Evolutionary conservation across 2,329 filamentous ascomycete genomes (phyloP), one percentile per base, ranked within the genome.

Genomic region (Curvularia sp.): DNA sequence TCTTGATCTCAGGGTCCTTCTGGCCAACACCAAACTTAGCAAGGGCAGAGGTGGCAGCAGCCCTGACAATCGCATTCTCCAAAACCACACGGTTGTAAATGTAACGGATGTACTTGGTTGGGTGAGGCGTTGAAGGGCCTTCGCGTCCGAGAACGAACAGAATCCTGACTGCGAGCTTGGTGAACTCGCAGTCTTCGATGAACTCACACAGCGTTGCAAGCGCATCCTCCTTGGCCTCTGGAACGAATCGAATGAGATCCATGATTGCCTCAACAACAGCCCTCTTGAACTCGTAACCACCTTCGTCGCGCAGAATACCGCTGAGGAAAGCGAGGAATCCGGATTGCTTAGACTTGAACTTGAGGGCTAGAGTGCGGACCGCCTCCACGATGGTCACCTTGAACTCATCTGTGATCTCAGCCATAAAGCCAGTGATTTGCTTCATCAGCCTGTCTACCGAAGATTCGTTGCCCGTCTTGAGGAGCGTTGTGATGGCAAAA

Each of bases 351-450:
- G 87, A 93, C 33, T 95, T 95, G 82, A 99, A 99, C 81, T 99
- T 99, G 69, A 99, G 84, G 77, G 94, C 98, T 41, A 99, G 82
- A 3, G 95, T 98, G 61, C 95, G 90, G 74, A 99, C 97, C 42
- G 95, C 95, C 79, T 99, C 95, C 43, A 99, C 94, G 72, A 99
- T 97, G n/a, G 95, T 99, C 68, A 99, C 97, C 84, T 98, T 99
- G 85, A 99, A 99, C 79, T 99, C 95, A 75, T 99, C 95, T 6
- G 94, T 97, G 67, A 98, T 98, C 79, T 98, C 95, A 4, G 93
- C 92, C 95, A 99, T 98, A 82, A 99, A 97, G 39, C 91, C 90
- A 24, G 92, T 93, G 63, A 99, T 98, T 78, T 98, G 93, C 85
- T 97, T 97, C 93, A 99, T 97, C 67, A 99, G 81, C 53, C 95